A percentile compares a stretch with the other conserved stretches of the same genome.
These are phyloP conservation scores for Trametes coccinea DNA, from an alignment of 768 basidiomycete genomes.

Conservation along the genomic window DNA sequence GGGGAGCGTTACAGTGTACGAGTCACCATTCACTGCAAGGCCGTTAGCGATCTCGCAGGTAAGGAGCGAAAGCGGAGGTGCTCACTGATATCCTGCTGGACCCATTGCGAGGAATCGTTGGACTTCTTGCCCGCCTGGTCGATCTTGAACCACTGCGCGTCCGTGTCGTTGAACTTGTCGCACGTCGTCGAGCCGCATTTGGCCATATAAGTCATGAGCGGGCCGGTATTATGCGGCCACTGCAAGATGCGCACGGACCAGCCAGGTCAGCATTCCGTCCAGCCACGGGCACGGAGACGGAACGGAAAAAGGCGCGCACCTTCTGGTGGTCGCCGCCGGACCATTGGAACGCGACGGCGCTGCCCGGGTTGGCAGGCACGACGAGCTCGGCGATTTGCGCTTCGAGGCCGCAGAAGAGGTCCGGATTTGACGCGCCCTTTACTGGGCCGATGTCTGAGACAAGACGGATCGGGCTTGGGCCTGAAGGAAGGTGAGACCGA, in stretches of 20 bases:
- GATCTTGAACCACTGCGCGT: constrained; percentile 73
- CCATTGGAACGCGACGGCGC: constrained; percentile 57
- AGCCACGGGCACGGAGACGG: neutral
- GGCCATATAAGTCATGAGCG: constrained; percentile 73
- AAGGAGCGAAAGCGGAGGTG: neutral
- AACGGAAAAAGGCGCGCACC: constrained; percentile 25
- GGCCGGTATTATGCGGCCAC: constrained; percentile 62
- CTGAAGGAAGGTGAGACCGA: constrained; percentile 17
- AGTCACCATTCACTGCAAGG: constrained; percentile 26
- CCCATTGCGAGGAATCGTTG: constrained; percentile 26
- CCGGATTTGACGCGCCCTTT: constrained; percentile 57
- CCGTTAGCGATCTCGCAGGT: neutral
- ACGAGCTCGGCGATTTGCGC: constrained; percentile 51
- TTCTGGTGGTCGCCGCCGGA: constrained; percentile 40
- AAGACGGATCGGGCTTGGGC: constrained; percentile 46
- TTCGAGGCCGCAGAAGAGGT: constrained; percentile 60
- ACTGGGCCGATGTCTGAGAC: constrained; percentile 46
- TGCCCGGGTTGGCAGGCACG: constrained; percentile 61
- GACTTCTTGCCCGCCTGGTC: constrained; percentile 31
- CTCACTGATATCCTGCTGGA: constrained; percentile 30
- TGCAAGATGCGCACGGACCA: constrained; percentile 14
- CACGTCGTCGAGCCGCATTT: constrained; percentile 59
- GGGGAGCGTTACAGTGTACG: constrained; percentile 37
- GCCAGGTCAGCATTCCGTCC: neutral
- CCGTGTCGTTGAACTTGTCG: constrained; percentile 55